Evolutionary conservation across 257 asterid genomes (phyloP).

Genomic region (Primulina tabacum): DNA sequence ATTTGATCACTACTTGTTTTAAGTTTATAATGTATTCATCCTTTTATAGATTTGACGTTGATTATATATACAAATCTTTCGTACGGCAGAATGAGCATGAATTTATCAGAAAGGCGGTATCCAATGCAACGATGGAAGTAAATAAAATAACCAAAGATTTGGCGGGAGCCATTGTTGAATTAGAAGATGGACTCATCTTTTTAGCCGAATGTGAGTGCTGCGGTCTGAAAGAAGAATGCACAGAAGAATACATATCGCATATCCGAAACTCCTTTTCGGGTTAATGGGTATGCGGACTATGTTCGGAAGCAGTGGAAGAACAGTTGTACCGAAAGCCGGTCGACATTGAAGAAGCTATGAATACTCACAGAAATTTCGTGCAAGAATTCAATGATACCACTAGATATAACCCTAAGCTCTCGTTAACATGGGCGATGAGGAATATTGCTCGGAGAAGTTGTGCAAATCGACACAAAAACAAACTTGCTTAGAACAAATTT

Average conservation of each 20-base stretch:
- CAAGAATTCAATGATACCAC: conserved; percentile 39
- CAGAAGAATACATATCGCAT: conserved; percentile 33
- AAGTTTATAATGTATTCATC: no score
- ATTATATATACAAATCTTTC: no score
- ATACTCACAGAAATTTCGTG: conserved; percentile 35
- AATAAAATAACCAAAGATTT: no score
- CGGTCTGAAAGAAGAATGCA: conserved; percentile 52
- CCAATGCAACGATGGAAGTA: no score
- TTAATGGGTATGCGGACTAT: conserved; percentile 58
- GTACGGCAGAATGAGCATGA: no score
- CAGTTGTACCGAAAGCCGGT: conserved; percentile 1
- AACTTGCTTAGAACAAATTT: conserved; percentile 10
- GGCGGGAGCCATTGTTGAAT: not conserved
- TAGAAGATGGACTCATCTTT: conserved; percentile 20
- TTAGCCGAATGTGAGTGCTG: conserved; percentile 55
- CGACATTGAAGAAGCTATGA: conserved; percentile 41
- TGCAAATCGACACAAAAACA: conserved; percentile 21
- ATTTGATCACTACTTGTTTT: no score
- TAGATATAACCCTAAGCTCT: conserved; percentile 47
- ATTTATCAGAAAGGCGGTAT: no score
- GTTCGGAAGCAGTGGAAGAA: conserved; percentile 55
- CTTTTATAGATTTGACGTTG: no score
- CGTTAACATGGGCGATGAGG: conserved; percentile 42
- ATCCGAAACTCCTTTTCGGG: conserved; percentile 40
- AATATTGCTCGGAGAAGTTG: conserved; percentile 36